Percentiles rank a stretch among this genome's conserved stretches.
phyloP scores from a whole-genome alignment of 768 basidiomycete species.

The Kwoniella bestiolae region DNA sequence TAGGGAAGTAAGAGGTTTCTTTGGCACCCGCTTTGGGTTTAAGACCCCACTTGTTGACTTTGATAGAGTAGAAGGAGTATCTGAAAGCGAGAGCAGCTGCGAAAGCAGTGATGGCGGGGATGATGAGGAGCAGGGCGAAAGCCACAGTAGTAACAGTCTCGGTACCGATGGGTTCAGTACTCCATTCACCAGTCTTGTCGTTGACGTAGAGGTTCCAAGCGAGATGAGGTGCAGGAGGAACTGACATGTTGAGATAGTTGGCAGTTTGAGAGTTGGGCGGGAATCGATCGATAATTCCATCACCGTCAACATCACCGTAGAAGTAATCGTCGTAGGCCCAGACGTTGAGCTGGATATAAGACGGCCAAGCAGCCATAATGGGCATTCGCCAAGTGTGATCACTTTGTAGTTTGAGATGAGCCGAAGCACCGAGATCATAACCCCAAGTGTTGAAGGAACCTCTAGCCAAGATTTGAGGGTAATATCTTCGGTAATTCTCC shows the following conservation, averaged over 20 bases:
- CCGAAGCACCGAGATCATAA: conserved; percentile 77
- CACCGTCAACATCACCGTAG: conserved; percentile 86
- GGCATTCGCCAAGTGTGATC: conserved; percentile 66
- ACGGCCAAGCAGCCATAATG: conserved; percentile 88
- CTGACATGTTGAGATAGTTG: conserved; percentile 89
- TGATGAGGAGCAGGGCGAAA: conserved; percentile 77
- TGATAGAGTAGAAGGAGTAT: conserved; percentile 96
- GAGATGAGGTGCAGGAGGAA: conserved; percentile 82
- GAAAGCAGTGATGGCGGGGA: conserved; percentile 82
- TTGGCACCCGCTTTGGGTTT: conserved; percentile 66
- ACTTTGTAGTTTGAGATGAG: conserved; percentile 66
- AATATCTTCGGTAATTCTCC: conserved; percentile 66
- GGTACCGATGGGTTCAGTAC: conserved; percentile 78
- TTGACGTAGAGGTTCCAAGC: conserved; percentile 84
- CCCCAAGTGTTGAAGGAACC: conserved; percentile 93
- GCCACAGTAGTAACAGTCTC: conserved; percentile 81
- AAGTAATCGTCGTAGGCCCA: conserved; percentile 90
- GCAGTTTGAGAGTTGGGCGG: conserved; percentile 76
- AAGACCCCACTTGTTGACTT: conserved; percentile 87
- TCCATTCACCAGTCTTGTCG: conserved; percentile 77
- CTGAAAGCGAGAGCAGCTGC: conserved; percentile 85
- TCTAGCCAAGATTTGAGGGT: conserved; percentile 83
- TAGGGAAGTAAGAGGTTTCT: conserved; percentile 78
- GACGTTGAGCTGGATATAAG: conserved; percentile 85
- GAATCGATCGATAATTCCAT: conserved; percentile 85